Evolutionary conservation across 495 filamentous ascomycete species (phyloP).

Genomic region (Neurospora sp.): DNA sequence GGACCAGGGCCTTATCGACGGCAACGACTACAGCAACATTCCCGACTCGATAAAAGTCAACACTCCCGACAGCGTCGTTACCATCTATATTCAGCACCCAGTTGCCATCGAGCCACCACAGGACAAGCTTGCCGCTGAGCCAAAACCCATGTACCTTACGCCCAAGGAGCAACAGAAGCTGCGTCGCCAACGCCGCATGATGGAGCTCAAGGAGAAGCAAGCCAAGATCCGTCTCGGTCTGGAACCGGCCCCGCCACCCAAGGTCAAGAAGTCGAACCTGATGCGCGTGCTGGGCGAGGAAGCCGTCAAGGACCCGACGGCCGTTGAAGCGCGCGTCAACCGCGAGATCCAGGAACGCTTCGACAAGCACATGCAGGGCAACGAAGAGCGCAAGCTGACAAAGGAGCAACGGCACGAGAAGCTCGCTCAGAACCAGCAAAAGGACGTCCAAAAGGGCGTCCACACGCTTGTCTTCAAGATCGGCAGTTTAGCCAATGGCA

Average conservation of each 20-base stretch:
- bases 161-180: conserved; percentile 84
- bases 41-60: conserved; percentile 62
- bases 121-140: conserved; percentile 64
- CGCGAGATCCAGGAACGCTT: conserved; percentile 79
- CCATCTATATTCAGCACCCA: conserved; percentile 83
- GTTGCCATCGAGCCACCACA: conserved; percentile 86
- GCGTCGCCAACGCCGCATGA: conserved; percentile 81
- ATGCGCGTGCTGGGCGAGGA: conserved; percentile 97
- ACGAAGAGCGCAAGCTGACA: conserved; percentile 81
- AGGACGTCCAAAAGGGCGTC: conserved; percentile 79
- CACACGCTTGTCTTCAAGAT: conserved; percentile 80
- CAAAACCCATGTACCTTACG: conserved; percentile 90
- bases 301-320: conserved; percentile 94
- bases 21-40: conserved; percentile 60
- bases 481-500: conserved; percentile 74
- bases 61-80: conserved; percentile 73
- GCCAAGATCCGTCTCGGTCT: conserved; percentile 90
- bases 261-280: conserved; percentile 89
- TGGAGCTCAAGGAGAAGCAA: conserved; percentile 87
- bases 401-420: conserved; percentile 88
- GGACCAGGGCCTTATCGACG: conserved; percentile 79
- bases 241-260: conserved; percentile 78
- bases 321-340: conserved; percentile 89
- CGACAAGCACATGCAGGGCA: conserved; percentile 61
- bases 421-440: conserved; percentile 68